These are phyloP conservation scores for Viridothelium virens DNA, from an alignment of 495 filamentous ascomycete species.

Conservation along the genomic window DNA sequence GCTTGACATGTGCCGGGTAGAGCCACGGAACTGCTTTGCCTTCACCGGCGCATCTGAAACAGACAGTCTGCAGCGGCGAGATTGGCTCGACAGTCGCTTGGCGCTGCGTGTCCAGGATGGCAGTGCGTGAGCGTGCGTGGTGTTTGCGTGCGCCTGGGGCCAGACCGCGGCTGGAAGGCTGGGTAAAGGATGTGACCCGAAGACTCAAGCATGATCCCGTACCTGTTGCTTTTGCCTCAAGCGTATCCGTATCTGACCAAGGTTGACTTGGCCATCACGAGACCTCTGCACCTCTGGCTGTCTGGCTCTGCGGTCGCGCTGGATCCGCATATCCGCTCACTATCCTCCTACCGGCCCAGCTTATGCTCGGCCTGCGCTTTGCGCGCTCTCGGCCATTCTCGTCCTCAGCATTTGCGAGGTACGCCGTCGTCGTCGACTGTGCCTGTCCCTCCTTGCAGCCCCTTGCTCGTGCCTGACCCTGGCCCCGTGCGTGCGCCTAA, in stretches of 20 bases:
- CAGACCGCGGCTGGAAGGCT: too few species aligned
- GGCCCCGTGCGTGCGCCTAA: not conserved
- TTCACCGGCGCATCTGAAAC: constrained; percentile 6
- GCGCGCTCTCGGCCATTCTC: constrained; percentile 10
- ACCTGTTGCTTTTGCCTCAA: not conserved
- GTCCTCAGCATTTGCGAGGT: not conserved
- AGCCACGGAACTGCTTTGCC: not conserved
- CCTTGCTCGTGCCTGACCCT: not conserved
- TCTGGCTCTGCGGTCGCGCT: too few species aligned
- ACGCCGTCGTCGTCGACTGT: not conserved
- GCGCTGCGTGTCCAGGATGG: not conserved
- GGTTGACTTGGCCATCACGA: constrained; percentile 5
- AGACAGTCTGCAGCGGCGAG: not conserved
- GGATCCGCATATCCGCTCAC: constrained; percentile 7
- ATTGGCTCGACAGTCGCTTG: not conserved
- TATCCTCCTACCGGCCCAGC: not conserved
- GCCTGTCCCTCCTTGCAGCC: not conserved
- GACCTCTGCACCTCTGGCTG: not conserved
- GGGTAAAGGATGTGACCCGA: not conserved
- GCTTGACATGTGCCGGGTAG: not conserved
- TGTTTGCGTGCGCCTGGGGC: not conserved
- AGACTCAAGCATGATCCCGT: not conserved
- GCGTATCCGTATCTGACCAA: not conserved
- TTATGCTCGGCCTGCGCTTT: constrained; percentile 7
- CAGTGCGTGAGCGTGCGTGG: not conserved